Evolutionary conservation across 169 alveolate genomes (phyloP).

Genomic region (Eimeria tenella): DNA sequence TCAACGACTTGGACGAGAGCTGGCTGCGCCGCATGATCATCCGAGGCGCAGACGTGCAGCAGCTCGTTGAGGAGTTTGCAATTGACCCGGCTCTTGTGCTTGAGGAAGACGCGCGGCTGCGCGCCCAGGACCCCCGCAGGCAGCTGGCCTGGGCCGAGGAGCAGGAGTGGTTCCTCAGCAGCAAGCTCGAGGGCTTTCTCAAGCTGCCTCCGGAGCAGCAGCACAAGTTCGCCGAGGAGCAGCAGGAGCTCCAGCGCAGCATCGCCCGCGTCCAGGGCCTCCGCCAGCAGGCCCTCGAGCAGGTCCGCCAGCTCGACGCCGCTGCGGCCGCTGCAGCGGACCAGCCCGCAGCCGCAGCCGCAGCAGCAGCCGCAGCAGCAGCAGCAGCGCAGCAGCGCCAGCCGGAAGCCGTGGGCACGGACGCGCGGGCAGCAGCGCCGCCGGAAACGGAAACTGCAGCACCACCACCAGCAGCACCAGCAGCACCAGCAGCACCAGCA

Average conservation of each 20-base stretch:
- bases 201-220: background rate
- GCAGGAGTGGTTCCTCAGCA: background rate
- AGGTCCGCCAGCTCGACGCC: too few species aligned
- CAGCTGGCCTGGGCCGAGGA: background rate
- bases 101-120: background rate
- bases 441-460: too few species aligned
- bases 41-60: conserved; percentile 38
- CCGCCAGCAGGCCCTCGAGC: too few species aligned
- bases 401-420: too few species aligned
- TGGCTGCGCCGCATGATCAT: conserved; percentile 47
- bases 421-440: too few species aligned
- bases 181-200: background rate
- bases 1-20: conserved; percentile 36
- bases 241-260: background rate
- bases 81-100: background rate
- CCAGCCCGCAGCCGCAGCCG: too few species aligned
- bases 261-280: too few species aligned
- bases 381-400: too few species aligned
- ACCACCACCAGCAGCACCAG: too few species aligned
- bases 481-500: too few species aligned
- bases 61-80: background rate
- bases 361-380: too few species aligned
- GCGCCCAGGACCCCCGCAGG: background rate
- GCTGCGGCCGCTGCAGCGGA: too few species aligned
- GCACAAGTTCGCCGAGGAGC: background rate